phyloP scores from a whole-genome alignment of 2,329 filamentous ascomycete genomes.

The Metarhizium anisopliae region DNA sequence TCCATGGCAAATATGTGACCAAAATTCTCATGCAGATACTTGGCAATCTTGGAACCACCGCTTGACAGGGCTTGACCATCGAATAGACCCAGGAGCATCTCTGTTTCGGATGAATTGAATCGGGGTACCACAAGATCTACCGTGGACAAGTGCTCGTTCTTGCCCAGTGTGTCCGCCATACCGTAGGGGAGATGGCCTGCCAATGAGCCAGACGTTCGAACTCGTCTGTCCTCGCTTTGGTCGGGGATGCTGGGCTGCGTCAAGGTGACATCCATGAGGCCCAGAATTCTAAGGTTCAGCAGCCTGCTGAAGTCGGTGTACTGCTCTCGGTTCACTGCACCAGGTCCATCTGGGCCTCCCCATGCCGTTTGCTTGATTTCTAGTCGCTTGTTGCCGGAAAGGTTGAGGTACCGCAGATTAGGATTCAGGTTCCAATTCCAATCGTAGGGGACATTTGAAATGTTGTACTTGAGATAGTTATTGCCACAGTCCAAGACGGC shows the following conservation, averaged over 20 bases:
- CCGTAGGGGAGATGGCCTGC: slow-evolving; percentile 89
- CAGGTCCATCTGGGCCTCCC: slow-evolving; percentile 37
- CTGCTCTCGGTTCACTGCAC: slow-evolving; percentile 48
- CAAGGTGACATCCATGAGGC: slow-evolving; percentile 95
- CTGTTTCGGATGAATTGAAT: slow-evolving; percentile 81
- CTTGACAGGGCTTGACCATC: slow-evolving; percentile 85
- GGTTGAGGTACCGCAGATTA: slow-evolving; percentile 86
- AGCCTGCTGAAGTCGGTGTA: slow-evolving; percentile 87
- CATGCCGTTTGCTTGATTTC: slow-evolving; percentile 66
- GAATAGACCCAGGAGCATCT: slow-evolving; percentile 89
- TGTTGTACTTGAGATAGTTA: slow-evolving; percentile 96
- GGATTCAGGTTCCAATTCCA: slow-evolving; percentile 99
- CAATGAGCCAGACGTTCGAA: slow-evolving; percentile 91
- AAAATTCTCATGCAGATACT: slow-evolving; percentile 95
- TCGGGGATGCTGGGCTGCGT: slow-evolving; percentile 91
- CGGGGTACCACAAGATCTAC: slow-evolving; percentile 91
- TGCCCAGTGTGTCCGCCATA: slow-evolving; percentile 92
- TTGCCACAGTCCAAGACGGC: slow-evolving; percentile 89
- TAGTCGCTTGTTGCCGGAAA: slow-evolving; percentile 92
- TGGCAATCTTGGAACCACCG: slow-evolving; percentile 90
- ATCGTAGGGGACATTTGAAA: slow-evolving; percentile 97
- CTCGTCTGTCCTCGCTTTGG: slow-evolving; percentile 87
- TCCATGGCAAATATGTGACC: slow-evolving; percentile 76
- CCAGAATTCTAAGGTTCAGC: slow-evolving; percentile 74
- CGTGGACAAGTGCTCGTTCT: slow-evolving; percentile 88